Percentiles rank a stretch among this genome's conserved stretches.
Conservation (phyloP, 1,284 basidiomycete species). For the Omphalotus olearius region DNA sequence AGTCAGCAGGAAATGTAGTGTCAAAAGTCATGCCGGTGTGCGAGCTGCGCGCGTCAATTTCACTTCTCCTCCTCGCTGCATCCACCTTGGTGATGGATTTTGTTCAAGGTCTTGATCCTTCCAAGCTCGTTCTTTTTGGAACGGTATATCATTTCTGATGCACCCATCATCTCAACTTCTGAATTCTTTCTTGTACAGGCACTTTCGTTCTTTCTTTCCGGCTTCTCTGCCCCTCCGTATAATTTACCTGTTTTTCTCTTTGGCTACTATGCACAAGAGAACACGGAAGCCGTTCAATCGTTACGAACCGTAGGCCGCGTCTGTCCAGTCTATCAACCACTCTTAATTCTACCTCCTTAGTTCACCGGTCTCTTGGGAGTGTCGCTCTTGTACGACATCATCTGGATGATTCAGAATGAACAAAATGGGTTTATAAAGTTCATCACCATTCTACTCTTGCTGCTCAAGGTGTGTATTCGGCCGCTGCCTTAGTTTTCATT, state of each 20-base stretch:
- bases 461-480: constrained; percentile 54
- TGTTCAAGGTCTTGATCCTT: constrained; percentile 63
- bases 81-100: constrained; percentile 52
- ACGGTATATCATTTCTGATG: constrained; percentile 39
- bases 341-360: constrained; percentile 30
- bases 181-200: constrained; percentile 24
- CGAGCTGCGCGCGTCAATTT: too few relatives aligned
- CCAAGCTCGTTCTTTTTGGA: constrained; percentile 59
- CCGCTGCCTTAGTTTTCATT: neutral
- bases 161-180: neutral
- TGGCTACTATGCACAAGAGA: constrained; percentile 67
- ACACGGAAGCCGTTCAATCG: constrained; percentile 56
- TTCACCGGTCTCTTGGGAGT: constrained; percentile 59
- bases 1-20: constrained; percentile 84
- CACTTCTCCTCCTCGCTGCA: neutral
- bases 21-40: constrained; percentile 30
- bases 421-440: constrained; percentile 55
- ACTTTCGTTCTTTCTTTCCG: constrained; percentile 57
- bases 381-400: constrained; percentile 62
- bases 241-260: constrained; percentile 73
- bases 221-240: constrained; percentile 36
- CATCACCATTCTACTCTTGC: constrained; percentile 52
- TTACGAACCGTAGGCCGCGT: constrained; percentile 46
- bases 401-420: constrained; percentile 60
- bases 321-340: neutral